Conservation (phyloP, 352 stramenopile genomes). For the Globisporangium uncinulatum region DNA sequence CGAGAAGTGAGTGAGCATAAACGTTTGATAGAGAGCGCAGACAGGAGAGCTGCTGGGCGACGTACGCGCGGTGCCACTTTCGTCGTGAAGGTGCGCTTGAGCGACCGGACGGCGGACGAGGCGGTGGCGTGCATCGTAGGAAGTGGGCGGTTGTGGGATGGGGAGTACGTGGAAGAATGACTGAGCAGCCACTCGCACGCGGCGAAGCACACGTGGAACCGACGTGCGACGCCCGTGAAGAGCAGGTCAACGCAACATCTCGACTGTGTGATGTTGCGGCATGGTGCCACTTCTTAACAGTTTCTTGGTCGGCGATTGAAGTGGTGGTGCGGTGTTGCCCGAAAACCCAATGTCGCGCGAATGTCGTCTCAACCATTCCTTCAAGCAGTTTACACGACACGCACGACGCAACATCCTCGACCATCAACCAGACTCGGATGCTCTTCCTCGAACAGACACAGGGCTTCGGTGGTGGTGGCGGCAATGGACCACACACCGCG, state of each 20-base stretch:
- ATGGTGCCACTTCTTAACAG: too few relatives aligned
- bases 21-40: not conserved
- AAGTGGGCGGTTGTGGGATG: too few relatives aligned
- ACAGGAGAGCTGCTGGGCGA: not conserved
- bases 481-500: slow-evolving; percentile 5
- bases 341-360: slow-evolving; percentile 3
- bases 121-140: slow-evolving; percentile 21
- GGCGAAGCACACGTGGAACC: too few relatives aligned
- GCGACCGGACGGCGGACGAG: slow-evolving; percentile 18
- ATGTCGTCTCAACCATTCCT: not conserved
- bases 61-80: slow-evolving; percentile 30
- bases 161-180: too few relatives aligned
- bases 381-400: not conserved
- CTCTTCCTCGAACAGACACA: slow-evolving; percentile 80
- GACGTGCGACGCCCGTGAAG: too few relatives aligned
- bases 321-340: too few relatives aligned
- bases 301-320: too few relatives aligned
- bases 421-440: slow-evolving; percentile 31
- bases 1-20: slow-evolving; percentile 1
- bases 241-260: too few relatives aligned
- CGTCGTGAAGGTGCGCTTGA: slow-evolving; percentile 39
- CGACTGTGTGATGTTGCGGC: too few relatives aligned
- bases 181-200: too few relatives aligned
- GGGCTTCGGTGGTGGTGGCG: slow-evolving; percentile 34
- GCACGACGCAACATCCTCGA: not conserved